These are phyloP conservation scores for Ustilago xerochloae DNA, from an alignment of 1,284 basidiomycete genomes.

Conservation along the genomic window DNA sequence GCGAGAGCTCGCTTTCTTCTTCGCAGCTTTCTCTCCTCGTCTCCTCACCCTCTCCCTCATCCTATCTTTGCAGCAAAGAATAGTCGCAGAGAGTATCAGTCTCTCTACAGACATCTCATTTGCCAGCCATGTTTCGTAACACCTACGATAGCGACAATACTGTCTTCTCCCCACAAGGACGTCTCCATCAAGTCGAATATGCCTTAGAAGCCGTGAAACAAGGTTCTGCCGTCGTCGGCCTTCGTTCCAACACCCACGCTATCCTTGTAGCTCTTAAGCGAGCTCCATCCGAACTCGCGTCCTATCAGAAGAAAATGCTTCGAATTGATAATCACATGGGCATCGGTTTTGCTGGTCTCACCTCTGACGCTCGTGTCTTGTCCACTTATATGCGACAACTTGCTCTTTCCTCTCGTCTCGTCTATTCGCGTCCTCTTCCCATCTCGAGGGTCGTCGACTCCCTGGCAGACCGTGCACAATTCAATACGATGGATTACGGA, in stretches of 20 bases:
- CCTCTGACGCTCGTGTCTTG: constrained; percentile 91
- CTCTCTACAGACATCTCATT: too few relatives aligned
- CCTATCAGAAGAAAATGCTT: constrained; percentile 99
- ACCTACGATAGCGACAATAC: constrained; percentile 68
- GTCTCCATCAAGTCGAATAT: constrained; percentile 95
- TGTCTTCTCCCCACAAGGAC: constrained; percentile 67
- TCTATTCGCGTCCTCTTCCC: constrained; percentile 93
- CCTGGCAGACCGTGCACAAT: constrained; percentile 98
- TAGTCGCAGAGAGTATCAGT: too few relatives aligned
- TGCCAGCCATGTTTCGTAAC: constrained; percentile 58
- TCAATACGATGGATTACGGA: constrained; percentile 98
- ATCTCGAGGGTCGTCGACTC: constrained; percentile 90
- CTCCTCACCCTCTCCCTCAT: background rate
- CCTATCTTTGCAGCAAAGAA: background rate
- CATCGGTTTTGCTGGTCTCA: constrained; percentile 96
- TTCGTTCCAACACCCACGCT: constrained; percentile 94
- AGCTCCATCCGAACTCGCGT: constrained; percentile 97
- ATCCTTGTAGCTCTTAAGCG: constrained; percentile 95
- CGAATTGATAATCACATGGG: constrained; percentile 99
- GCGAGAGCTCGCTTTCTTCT: too few relatives aligned
- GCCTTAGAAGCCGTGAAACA: constrained; percentile 99
- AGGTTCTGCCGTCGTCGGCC: constrained; percentile 94
- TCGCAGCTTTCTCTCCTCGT: too few relatives aligned
- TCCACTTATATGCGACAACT: constrained; percentile 98
- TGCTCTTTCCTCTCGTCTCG: constrained; percentile 92